These are phyloP conservation scores for Ceratocystis destructans DNA, from an alignment of 2,329 filamentous ascomycete genomes.

Conservation along the genomic window DNA sequence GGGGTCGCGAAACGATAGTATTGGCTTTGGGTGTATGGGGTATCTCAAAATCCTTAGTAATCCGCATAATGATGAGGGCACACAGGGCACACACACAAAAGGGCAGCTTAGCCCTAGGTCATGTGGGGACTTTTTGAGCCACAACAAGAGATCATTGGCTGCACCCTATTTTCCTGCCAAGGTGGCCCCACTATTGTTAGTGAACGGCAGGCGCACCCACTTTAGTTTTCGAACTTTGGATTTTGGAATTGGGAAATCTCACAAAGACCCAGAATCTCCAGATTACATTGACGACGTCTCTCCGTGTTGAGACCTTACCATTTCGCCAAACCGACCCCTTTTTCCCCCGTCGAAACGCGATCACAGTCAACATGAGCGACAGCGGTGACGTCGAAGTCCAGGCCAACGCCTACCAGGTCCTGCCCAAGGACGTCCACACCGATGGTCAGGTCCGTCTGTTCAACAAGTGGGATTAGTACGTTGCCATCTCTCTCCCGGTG, in stretches of 20 bases:
- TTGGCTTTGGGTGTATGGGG: slow-evolving; percentile 18
- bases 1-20: slow-evolving; percentile 19
- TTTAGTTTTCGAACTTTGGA: slow-evolving; percentile 19
- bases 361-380: slow-evolving; percentile 65
- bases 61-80: slow-evolving; percentile 18
- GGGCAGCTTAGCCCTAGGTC: slow-evolving; percentile 33
- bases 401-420: slow-evolving; percentile 59
- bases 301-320: slow-evolving; percentile 20
- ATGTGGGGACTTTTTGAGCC: slow-evolving; percentile 25
- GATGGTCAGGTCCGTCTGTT: slow-evolving; percentile 91
- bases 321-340: slow-evolving; percentile 28
- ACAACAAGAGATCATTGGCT: slow-evolving; percentile 28
- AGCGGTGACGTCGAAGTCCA: slow-evolving; percentile 87
- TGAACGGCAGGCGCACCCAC: slow-evolving; percentile 19
- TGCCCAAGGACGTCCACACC: slow-evolving; percentile 89
- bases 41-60: slow-evolving; percentile 17
- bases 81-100: slow-evolving; percentile 22
- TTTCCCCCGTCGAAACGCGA: slow-evolving; percentile 18
- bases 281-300: slow-evolving; percentile 19
- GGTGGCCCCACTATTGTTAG: slow-evolving; percentile 23
- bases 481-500: slow-evolving; percentile 11
- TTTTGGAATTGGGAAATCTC: slow-evolving; percentile 19
- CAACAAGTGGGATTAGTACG: slow-evolving; percentile 78
- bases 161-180: slow-evolving; percentile 27
- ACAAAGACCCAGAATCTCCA: slow-evolving; percentile 19